A percentile compares a stretch with the other conserved stretches of the same genome.
Conservation (phyloP, 78 protist species). For the Dictyostelium brefeldianum region DNA sequence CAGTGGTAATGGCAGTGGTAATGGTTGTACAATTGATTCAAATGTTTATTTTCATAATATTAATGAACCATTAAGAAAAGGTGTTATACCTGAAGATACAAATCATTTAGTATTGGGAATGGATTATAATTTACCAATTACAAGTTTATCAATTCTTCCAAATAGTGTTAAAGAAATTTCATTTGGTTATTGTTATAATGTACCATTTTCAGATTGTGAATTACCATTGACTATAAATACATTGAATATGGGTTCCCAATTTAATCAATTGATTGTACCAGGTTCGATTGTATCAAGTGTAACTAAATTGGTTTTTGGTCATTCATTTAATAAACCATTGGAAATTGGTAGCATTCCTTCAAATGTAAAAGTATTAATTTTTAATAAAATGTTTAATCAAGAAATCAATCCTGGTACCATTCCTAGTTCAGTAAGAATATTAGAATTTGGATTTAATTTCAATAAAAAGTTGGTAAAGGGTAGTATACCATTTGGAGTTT, state of each 20-base stretch:
- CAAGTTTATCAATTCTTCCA: not conserved
- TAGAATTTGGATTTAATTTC: not conserved
- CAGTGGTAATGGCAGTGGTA: not conserved
- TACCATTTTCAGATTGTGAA: not conserved
- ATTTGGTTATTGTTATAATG: not conserved
- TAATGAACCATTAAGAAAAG: not conserved
- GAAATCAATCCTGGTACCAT: not conserved
- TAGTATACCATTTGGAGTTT: not conserved
- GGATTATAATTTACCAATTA: constrained; percentile 5
- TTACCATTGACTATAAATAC: not conserved
- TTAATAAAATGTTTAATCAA: constrained; percentile 3
- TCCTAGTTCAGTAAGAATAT: not conserved
- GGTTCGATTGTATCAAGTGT: not conserved
- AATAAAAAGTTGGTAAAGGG: not conserved
- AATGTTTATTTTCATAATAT: not conserved
- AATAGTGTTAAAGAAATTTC: not conserved
- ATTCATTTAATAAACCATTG: not conserved
- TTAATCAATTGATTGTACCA: not conserved
- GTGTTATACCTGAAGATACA: not conserved
- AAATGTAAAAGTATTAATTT: not conserved
- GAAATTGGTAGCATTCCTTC: not conserved
- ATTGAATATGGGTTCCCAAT: not conserved
- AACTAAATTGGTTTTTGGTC: not conserved
- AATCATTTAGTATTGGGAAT: not conserved
- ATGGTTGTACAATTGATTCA: not conserved